Base-by-base conservation (phyloP, 129 eudicot species). In the Calendula officinalis region DNA sequence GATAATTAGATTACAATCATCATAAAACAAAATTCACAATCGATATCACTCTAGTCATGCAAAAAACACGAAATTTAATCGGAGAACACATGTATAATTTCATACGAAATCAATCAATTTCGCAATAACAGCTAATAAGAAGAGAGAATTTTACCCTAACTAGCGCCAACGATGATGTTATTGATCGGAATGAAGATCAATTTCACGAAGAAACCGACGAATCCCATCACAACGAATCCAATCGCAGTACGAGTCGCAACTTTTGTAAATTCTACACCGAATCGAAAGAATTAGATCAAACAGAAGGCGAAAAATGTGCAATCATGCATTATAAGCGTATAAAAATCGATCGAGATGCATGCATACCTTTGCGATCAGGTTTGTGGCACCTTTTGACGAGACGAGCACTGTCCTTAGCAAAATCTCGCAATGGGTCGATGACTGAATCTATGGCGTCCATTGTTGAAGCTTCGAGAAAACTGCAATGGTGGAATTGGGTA, bases 171-270 rank as follows among this genome's bases (percentile, higher is more conserved):
- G 40, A 82, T 82, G 68, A 82, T 78, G 81, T 82, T 82, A 76
- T 82, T 82, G 70, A 82, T 82, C 14, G 88, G 83, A 47, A 82
- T 78, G 63, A 82, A 82, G 34, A 82, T 82, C 8, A 82, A 57
- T 72, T 82, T 82, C 6, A 82, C 88, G 74, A 82, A 78, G 40
- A 82, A 82, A 1, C 84, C 88, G 3, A 82, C 84, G 55, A 82
- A 82, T 54, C 88, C 88, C 88, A 82, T 82, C 59, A 82, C 84
- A 3, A 82, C 88, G 69, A 82, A 82, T 14, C 88, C 87, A 37
- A 82, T 74, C 12, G 83, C 81, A 10, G 82, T 77, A 47, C 83
- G 80, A 30, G 75, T 48, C 33, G 83, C 87, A 16, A 82, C 83
- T 60, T 82, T 82, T 3, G 81, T 57, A 45, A 77, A 82, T 49